A percentile compares a stretch with the other conserved stretches of the same genome.
Conservation (phyloP, 2,329 filamentous ascomycete genomes). For the Fusarium robinianum region DNA sequence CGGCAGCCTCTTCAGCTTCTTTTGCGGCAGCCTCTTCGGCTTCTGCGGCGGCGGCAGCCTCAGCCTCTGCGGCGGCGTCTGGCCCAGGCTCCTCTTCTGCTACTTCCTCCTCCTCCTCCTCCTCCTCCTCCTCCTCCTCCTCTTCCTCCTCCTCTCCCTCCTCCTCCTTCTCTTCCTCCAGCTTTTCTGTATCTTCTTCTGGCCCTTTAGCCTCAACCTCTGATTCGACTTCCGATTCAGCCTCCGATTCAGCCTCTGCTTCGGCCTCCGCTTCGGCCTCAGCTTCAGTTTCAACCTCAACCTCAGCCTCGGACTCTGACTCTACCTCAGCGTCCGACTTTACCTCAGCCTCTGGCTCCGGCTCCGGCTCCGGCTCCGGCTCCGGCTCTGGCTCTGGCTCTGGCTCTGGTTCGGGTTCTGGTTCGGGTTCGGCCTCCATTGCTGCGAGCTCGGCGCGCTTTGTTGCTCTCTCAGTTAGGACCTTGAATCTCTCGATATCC, state of each 20-base stretch:
- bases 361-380: conserved; percentile 44
- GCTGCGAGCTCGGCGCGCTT: conserved; percentile 26
- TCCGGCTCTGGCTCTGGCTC: conserved; percentile 19
- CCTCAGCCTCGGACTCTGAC: conserved; percentile 27
- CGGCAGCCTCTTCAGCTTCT: conserved; percentile 35
- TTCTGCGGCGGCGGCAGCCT: conserved; percentile 30
- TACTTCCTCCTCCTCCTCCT: conserved; percentile 24
- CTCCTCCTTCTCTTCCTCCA: conserved; percentile 9
- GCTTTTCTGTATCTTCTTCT: conserved; percentile 10
- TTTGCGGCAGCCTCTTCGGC: conserved; percentile 23
- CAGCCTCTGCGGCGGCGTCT: conserved; percentile 32
- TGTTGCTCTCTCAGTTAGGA: conserved; percentile 26
- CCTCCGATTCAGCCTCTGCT: conserved; percentile 11
- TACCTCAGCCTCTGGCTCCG: conserved; percentile 26
- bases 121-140: conserved; percentile 16
- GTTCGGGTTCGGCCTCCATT: conserved; percentile 1
- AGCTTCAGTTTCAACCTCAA: conserved; percentile 37
- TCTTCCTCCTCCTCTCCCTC: not conserved
- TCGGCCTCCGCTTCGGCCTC: conserved; percentile 13
- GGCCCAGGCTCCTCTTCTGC: conserved; percentile 38
- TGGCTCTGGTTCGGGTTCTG: conserved; percentile 6
- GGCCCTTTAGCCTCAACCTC: no score
- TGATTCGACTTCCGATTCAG: conserved; percentile 39
- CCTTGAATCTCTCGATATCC: conserved; percentile 37
- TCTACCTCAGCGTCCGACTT: conserved; percentile 22